Evolutionary conservation across 2,329 filamentous ascomycete genomes (phyloP), one percentile per base, ranked within the genome.

Genomic region (Pseudocercospora ulei): DNA sequence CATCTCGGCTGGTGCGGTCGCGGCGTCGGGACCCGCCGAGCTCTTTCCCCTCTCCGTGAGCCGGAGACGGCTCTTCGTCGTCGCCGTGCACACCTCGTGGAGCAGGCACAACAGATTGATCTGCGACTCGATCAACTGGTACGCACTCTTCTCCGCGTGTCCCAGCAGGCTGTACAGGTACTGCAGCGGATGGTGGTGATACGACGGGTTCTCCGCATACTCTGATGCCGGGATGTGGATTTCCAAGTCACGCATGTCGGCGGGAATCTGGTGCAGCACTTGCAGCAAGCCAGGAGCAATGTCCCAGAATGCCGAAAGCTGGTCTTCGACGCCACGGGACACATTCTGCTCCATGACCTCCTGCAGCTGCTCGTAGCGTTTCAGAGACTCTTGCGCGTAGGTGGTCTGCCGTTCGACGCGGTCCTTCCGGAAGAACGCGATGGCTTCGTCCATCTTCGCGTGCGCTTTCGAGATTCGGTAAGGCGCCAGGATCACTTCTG

Each of bases 41-140:
- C 53, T 46, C 33, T 75, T 68, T 56, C 85, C 75, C 0, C 75
- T 73, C 57, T 84, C 79, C 49, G 80, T 68, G 11, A 81, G 67
- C 46, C 76, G 71, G 36, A 75, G 75, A 49, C 77, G 76, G 5
- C 82, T 80, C 30, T 71, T 70, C 56, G 83, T 79, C 1, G 83
- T 76, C 0, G 79, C 79, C 38, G 82, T 83, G 57, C 85, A 84
- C 37, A 94, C 85, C 62, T 95, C 86, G 55, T 95, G 90, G 40
- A 94, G 64, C 23, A 96, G 68, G 56, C 88, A 96, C 14, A 94
- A 70, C 20, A 95, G 68, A 56, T 95, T 95, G 18, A 78, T 88
- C 66, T 96, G 88, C 4, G 78, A 82, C 66, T 96, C 90, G 55
- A 96, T 95, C 63, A 94, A 96, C 60, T 96, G 90, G 56, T 94